phyloP scores from a whole-genome alignment of 2,329 filamentous ascomycete species.

The Aureobasidium lini region DNA sequence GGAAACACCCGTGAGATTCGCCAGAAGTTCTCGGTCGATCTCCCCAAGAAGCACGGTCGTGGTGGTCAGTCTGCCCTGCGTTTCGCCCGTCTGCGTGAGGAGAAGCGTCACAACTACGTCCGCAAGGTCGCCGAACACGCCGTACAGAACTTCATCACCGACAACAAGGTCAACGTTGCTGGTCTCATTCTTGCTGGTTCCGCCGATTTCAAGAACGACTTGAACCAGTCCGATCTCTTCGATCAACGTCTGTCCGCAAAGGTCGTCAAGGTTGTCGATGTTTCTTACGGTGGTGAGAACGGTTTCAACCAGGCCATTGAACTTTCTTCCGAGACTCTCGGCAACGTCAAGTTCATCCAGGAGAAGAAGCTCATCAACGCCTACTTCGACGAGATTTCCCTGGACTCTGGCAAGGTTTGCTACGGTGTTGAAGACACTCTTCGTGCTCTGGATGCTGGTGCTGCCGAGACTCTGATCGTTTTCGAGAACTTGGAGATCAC shows the following conservation, averaged over 20 bases:
- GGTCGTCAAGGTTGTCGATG: slow-evolving; percentile 99
- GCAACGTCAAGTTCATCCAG: slow-evolving; percentile 99
- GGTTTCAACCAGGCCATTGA: slow-evolving; percentile 99
- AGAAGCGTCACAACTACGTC: slow-evolving; percentile 99
- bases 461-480: slow-evolving; percentile 88
- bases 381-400: slow-evolving; percentile 98
- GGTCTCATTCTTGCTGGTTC: slow-evolving; percentile 93
- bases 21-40: slow-evolving; percentile 97
- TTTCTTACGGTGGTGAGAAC: slow-evolving; percentile 98
- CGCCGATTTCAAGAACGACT: slow-evolving; percentile 98
- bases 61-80: slow-evolving; percentile 98
- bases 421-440: slow-evolving; percentile 97
- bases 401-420: slow-evolving; percentile 93
- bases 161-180: slow-evolving; percentile 96
- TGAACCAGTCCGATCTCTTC: slow-evolving; percentile 96
- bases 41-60: slow-evolving; percentile 99
- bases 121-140: slow-evolving; percentile 97
- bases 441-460: slow-evolving; percentile 92
- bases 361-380: slow-evolving; percentile 99
- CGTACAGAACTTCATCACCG: slow-evolving; percentile 97
- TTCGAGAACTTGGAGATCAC: slow-evolving; percentile 96
- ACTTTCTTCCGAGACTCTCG: slow-evolving; percentile 84
- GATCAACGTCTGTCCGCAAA: slow-evolving; percentile 84
- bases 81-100: slow-evolving; percentile 98
- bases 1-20: slow-evolving; percentile 95